Evolutionary conservation across 768 basidiomycete species (phyloP), one percentile per base, ranked within the genome.

Genomic region (Boletus rubroflammeus): DNA sequence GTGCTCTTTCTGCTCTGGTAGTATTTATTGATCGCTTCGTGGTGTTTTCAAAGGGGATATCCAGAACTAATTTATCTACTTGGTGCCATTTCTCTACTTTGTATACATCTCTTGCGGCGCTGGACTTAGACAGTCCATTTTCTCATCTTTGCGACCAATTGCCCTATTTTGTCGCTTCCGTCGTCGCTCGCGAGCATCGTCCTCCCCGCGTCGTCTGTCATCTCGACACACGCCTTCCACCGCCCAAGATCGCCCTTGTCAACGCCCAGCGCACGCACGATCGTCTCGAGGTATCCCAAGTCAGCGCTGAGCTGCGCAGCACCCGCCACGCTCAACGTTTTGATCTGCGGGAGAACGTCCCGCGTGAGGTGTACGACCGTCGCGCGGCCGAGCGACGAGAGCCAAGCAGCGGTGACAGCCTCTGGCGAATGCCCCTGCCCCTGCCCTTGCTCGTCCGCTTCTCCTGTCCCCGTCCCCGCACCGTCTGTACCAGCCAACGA

Each of bases 191-290:
- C 53, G 41, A 64, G 54, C 46, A 50, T 40, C 3, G 45, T 46
- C 39, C 55, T 59, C 17, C 76, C 75, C 17, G 68, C 74, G 3
- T 68, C 73, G 29, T 88, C 82, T 41, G 82, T 81, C 73, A 87
- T 70, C 35, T 81, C 83, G n/a, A 79, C 76, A 50, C 76, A 84
- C 47, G 81, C 80, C 67, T 81, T 84, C 96, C 96, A 98, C 63
- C 74, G 76, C 58, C 88, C 88, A 42, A 98, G 73, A 35, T 86
- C 87, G 7, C 82, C 81, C 63, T 79, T 86, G 60, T 96, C 93
- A 6, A 96, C 93, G 64, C 95, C 93, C 47, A 98, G 76, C 26
- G 93, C 94, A 44, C 85, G 78, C 32, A 94, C 88, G 44, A 98
- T 94, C 61, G 96, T 97, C 3, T 84, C 82, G 38, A 99, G 76